Evolutionary conservation across 2,329 filamentous ascomycete species (phyloP).

Genomic region (Fusarium marasasianum): DNA sequence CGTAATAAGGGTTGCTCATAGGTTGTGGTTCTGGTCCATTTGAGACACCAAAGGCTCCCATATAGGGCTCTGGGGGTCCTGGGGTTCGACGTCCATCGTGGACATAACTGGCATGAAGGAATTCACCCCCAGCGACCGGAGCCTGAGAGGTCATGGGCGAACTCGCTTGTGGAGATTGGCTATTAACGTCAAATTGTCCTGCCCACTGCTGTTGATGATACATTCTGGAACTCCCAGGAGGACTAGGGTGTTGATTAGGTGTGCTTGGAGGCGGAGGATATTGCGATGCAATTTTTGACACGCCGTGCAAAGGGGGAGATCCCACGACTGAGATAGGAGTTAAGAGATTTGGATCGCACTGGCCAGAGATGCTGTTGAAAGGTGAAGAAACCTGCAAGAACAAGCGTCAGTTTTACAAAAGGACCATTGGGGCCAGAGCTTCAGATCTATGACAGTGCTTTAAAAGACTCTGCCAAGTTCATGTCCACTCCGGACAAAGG

Average conservation of each 20-base stretch:
- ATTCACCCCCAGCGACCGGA: constrained; percentile 48
- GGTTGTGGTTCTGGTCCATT: constrained; percentile 41
- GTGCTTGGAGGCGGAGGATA: constrained; percentile 52
- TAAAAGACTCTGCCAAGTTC: not conserved
- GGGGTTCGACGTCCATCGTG: constrained; percentile 51
- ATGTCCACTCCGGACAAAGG: not conserved
- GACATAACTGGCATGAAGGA: constrained; percentile 50
- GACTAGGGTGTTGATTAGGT: constrained; percentile 57
- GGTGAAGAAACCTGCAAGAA: constrained; percentile 39
- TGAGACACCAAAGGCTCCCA: constrained; percentile 50
- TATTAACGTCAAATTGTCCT: constrained; percentile 53
- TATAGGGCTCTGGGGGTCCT: constrained; percentile 50
- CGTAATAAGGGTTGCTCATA: constrained; percentile 45
- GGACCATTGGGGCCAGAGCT: not conserved
- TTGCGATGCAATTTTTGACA: constrained; percentile 52
- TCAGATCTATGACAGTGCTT: not conserved
- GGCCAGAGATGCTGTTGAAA: constrained; percentile 45
- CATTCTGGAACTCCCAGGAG: constrained; percentile 59
- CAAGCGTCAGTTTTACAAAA: constrained; percentile 6
- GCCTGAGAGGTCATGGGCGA: constrained; percentile 58
- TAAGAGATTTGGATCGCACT: constrained; percentile 57
- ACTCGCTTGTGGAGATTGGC: constrained; percentile 53
- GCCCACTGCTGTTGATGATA: constrained; percentile 56
- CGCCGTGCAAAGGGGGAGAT: constrained; percentile 59
- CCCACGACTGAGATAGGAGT: constrained; percentile 62